Conservation (phyloP, 2,329 filamentous ascomycete species). For the Colletotrichum eremochloae region DNA sequence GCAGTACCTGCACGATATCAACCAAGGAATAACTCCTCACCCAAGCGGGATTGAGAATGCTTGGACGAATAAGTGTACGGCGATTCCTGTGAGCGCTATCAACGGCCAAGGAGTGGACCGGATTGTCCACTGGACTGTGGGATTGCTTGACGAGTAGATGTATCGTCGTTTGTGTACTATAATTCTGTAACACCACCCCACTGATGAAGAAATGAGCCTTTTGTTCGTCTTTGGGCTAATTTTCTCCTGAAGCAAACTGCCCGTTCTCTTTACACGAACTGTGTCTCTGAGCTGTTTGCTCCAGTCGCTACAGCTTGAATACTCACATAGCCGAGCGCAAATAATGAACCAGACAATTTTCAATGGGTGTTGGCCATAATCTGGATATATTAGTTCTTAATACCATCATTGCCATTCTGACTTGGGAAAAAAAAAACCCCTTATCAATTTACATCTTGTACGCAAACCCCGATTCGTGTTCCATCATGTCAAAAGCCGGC, state of each 20-base stretch:
- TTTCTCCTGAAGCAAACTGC: neutral
- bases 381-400: neutral
- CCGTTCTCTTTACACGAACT: neutral
- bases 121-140: slow-evolving; percentile 80
- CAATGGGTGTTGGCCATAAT: neutral
- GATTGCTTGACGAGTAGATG: slow-evolving; percentile 68
- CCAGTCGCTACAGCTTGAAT: neutral
- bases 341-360: neutral
- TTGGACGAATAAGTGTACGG: slow-evolving; percentile 73
- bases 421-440: neutral
- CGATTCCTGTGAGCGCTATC: slow-evolving; percentile 91
- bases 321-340: neutral
- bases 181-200: slow-evolving; percentile 20
- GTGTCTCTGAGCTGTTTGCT: neutral
- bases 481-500: slow-evolving; percentile 75
- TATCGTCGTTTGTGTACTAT: slow-evolving; percentile 15
- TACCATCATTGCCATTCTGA: neutral
- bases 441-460: slow-evolving; percentile 26
- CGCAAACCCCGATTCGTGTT: slow-evolving; percentile 30
- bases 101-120: slow-evolving; percentile 84
- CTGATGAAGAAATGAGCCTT: neutral
- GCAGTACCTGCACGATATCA: slow-evolving; percentile 77
- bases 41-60: slow-evolving; percentile 75
- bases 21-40: slow-evolving; percentile 73
- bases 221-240: neutral